Evolutionary conservation across 257 asterid genomes (phyloP).

Genomic region (Solanum sparsipilum): DNA sequence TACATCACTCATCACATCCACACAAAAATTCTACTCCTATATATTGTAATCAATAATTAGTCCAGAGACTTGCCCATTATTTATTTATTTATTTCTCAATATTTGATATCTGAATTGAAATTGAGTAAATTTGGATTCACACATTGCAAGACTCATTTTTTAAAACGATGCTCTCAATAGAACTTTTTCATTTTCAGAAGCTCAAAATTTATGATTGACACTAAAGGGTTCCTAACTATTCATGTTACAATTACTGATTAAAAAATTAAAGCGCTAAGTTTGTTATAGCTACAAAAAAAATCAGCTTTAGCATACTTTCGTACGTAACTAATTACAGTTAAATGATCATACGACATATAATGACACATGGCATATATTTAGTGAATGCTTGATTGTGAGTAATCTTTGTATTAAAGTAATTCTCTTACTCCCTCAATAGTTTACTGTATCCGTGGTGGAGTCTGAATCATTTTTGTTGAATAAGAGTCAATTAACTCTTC

Average conservation of each 20-base stretch:
- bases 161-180: background rate
- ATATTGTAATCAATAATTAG: background rate
- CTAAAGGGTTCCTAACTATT: background rate
- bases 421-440: too few species aligned
- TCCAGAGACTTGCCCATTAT: background rate
- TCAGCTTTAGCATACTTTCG: background rate
- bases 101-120: background rate
- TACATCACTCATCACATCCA: background rate
- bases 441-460: accelerated
- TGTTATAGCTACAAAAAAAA: background rate
- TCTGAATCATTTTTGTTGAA: too few species aligned
- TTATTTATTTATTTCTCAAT: background rate
- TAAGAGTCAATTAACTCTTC: too few species aligned
- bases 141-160: background rate
- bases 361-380: background rate
- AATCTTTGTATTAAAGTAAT: too few species aligned
- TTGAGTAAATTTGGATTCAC: background rate
- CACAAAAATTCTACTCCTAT: background rate
- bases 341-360: background rate
- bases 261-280: background rate
- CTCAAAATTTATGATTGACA: background rate
- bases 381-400: too few species aligned
- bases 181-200: background rate
- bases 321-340: background rate
- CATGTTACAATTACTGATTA: background rate